Percentiles rank a stretch among this genome's conserved stretches.
Evolutionary conservation across 306 rosid species (phyloP).

Genomic region (Rosa lucieae): DNA sequence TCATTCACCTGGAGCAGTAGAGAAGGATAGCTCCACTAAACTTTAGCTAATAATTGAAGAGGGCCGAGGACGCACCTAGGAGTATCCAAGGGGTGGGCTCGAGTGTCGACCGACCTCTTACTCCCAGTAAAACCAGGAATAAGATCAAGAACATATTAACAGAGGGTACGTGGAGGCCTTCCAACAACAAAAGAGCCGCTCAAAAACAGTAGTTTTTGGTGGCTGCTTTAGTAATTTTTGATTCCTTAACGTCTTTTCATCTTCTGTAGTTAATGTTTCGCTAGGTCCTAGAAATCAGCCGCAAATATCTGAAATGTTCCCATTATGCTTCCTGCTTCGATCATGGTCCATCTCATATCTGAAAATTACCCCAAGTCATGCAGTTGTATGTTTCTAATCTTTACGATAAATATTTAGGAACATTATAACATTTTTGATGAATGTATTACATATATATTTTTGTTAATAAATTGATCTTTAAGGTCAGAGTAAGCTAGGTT

Average conservation of each 20-base stretch:
- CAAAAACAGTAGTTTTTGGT: not conserved
- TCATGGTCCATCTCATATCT: not conserved
- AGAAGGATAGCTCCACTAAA: not conserved
- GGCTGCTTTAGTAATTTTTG: not conserved
- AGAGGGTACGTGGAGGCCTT: not conserved
- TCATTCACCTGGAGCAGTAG: constrained; percentile 4
- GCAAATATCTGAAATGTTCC: not conserved
- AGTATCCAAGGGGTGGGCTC: not conserved
- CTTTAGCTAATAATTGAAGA: not conserved
- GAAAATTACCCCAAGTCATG: no score
- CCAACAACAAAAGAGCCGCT: not conserved
- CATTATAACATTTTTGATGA: no score
- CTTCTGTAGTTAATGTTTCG: no score
- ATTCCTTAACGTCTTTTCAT: not conserved
- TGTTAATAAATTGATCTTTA: no score
- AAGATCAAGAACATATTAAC: not conserved
- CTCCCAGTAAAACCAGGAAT: not conserved
- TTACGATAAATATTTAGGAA: no score
- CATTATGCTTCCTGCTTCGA: not conserved
- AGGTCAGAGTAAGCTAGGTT: no score
- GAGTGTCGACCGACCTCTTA: not conserved
- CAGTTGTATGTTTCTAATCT: no score
- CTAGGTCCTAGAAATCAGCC: not conserved
- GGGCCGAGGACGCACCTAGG: not conserved
- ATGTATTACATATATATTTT: no score